Evolutionary conservation across 208 protist genomes (phyloP), one percentile per base, ranked within the genome.

Genomic region (Crithidia fasciculata): DNA sequence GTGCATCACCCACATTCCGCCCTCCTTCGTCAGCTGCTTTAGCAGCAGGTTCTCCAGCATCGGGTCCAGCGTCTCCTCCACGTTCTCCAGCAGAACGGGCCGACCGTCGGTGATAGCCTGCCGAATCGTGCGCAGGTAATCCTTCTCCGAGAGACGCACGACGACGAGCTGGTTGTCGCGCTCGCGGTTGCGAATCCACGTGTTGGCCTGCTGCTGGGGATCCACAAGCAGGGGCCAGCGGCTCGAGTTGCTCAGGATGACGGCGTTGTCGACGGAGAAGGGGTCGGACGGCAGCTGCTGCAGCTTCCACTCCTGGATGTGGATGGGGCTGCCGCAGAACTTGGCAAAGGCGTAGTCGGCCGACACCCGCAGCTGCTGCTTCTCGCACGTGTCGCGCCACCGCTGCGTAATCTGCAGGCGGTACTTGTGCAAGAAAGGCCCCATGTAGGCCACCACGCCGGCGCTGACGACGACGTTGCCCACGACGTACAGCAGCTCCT

Each of bases 1-100:
- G 63, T 98, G 95, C 57, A 99, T 98, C 39, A 95, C 85, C 67
- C 85, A 69, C 68, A 86, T 84, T 40, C 84, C 93, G 36, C 92
- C 95, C 59, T 98, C 89, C 70, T 94, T 91, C 65, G 97, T 97
- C 13, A 97, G 77, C 49, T 97, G 89, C 83, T 98, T 97, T 57
- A 98, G 84, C 56, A 99, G 85, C 28, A 99, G 78, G 52, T 99
- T 98, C 76, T 99, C 98, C 15, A 99, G 89, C 64, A 96, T 88
- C n/a, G 98, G 97, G 78, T 99, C 98, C 8, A 99, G 76, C 45
- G 94, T 96, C 87, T 99, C 95, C 39, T 94, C 86, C 37, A 99
- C 71, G 74, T 98, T 98, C 81, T 99, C 98, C 36, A 99, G 85
- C 47, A 99, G 83, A 10, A 99, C 84, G 9, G 98, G 96, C 19